phyloP scores from a whole-genome alignment of 2,329 filamentous ascomycete species.

The Phoma sp. region DNA sequence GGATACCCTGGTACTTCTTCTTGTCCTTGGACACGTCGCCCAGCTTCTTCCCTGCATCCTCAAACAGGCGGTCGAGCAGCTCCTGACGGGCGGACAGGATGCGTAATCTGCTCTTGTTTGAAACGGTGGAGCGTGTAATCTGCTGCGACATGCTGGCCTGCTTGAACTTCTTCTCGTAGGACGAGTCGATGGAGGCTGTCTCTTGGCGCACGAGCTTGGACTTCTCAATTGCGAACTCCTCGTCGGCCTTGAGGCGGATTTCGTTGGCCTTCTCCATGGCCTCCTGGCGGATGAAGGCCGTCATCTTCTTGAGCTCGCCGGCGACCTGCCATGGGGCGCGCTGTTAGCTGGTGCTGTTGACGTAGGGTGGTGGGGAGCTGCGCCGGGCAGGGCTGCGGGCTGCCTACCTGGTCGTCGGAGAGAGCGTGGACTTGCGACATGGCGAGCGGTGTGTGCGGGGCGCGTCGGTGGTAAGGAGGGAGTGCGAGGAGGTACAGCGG shows the following conservation, averaged over 20 bases:
- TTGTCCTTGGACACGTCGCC: slow-evolving; percentile 69
- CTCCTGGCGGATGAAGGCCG: slow-evolving; percentile 99
- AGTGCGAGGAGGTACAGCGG: slow-evolving; percentile 20
- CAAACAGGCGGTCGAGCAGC: slow-evolving; percentile 88
- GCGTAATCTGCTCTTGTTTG: slow-evolving; percentile 93
- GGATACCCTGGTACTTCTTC: slow-evolving; percentile 73
- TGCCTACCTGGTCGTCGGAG: slow-evolving; percentile 90
- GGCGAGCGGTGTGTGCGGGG: slow-evolving; percentile 51
- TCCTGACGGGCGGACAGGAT: slow-evolving; percentile 88
- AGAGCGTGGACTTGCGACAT: slow-evolving; percentile 95
- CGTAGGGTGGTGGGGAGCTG: slow-evolving; percentile 33
- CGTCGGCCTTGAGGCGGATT: slow-evolving; percentile 97
- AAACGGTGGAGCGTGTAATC: slow-evolving; percentile 93
- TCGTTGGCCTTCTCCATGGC: slow-evolving; percentile 95
- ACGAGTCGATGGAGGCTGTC: slow-evolving; percentile 85
- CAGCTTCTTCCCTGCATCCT: slow-evolving; percentile 76
- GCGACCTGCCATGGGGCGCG: slow-evolving; percentile 70
- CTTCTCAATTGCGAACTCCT: slow-evolving; percentile 99
- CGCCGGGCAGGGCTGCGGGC: slow-evolving; percentile 17
- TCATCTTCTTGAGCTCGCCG: slow-evolving; percentile 99
- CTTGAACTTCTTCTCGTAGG: slow-evolving; percentile 99
- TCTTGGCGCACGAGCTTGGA: slow-evolving; percentile 97
- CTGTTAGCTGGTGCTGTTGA: slow-evolving; percentile 39
- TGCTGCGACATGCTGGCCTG: slow-evolving; percentile 98
- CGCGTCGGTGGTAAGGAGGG: slow-evolving; percentile 10